Percentiles rank a stretch among this genome's conserved stretches.
phyloP scores from a whole-genome alignment of 2,329 filamentous ascomycete genomes.

The Neocucurbitaria cava region DNA sequence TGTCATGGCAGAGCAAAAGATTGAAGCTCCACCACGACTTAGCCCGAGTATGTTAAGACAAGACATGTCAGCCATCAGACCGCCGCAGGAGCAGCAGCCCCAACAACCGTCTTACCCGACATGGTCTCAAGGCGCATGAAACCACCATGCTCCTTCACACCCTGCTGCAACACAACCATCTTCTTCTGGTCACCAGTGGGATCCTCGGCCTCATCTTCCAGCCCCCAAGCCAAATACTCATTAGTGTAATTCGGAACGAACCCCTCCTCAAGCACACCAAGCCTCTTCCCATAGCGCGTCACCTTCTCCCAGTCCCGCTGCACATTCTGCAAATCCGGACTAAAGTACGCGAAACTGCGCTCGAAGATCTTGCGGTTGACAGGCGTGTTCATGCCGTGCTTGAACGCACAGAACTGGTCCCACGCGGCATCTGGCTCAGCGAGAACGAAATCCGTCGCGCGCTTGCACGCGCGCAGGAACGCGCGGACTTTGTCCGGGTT shows the following conservation, averaged over 20 bases:
- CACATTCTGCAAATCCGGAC: slow-evolving; percentile 76
- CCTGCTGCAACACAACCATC: slow-evolving; percentile 73
- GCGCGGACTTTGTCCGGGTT: slow-evolving; percentile 70
- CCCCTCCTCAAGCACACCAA: slow-evolving; percentile 68
- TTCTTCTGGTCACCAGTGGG: slow-evolving; percentile 76
- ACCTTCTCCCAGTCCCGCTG: slow-evolving; percentile 78
- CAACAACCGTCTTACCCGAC: slow-evolving; percentile 20
- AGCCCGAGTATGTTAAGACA: background rate
- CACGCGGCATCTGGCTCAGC: slow-evolving; percentile 68
- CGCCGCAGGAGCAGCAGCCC: slow-evolving; percentile 19
- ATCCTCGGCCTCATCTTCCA: slow-evolving; percentile 70
- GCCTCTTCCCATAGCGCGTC: slow-evolving; percentile 75
- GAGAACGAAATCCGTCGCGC: slow-evolving; percentile 75
- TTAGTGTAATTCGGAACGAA: slow-evolving; percentile 81
- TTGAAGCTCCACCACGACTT: background rate
- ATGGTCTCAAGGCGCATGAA: slow-evolving; percentile 59
- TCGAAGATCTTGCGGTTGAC: slow-evolving; percentile 83
- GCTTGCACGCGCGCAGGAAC: slow-evolving; percentile 77
- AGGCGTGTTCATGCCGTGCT: slow-evolving; percentile 70
- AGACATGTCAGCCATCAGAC: background rate
- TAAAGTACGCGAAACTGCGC: slow-evolving; percentile 79
- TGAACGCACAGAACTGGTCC: slow-evolving; percentile 73
- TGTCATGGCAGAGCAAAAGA: background rate
- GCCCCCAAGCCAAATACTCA: slow-evolving; percentile 69
- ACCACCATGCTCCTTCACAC: slow-evolving; percentile 69